Percentiles rank a stretch among this genome's conserved stretches.
phyloP scores from a whole-genome alignment of 2,329 filamentous ascomycete species.

The Fusarium newnesense region DNA sequence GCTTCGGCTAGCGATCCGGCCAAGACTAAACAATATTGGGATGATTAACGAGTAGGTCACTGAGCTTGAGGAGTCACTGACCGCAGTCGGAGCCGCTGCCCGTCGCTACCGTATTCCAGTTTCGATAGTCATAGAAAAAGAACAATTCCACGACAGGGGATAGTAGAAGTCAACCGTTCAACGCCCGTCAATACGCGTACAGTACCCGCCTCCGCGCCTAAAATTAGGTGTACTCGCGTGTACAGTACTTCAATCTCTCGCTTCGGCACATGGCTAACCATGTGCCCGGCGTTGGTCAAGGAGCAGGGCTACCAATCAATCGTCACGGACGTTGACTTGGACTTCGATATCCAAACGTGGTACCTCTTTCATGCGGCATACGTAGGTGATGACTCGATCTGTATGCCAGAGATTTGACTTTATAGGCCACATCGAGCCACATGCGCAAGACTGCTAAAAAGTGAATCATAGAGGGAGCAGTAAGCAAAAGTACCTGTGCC shows the following conservation, averaged over 20 bases:
- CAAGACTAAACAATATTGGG: conserved; percentile 22
- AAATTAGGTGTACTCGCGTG: conserved; percentile 9
- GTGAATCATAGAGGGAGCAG: background rate
- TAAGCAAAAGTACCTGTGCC: conserved; percentile 15
- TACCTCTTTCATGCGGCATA: background rate
- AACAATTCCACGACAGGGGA: conserved; percentile 46
- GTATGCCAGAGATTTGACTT: conserved; percentile 12
- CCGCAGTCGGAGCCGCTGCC: conserved; percentile 17
- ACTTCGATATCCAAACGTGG: conserved; percentile 4
- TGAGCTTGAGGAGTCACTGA: conserved; percentile 29
- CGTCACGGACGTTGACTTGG: conserved; percentile 16
- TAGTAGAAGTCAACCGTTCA: conserved; percentile 19
- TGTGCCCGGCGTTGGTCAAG: conserved; percentile 35
- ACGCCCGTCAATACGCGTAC: conserved; percentile 22
- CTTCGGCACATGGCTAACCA: conserved; percentile 37
- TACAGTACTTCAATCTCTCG: conserved; percentile 28
- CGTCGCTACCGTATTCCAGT: conserved; percentile 16
- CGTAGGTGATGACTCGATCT: conserved; percentile 8
- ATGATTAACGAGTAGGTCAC: conserved; percentile 14
- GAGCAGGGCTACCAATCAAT: conserved; percentile 36
- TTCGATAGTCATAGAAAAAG: conserved; percentile 40
- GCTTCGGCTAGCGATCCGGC: conserved; percentile 21
- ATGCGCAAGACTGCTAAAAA: conserved; percentile 1
- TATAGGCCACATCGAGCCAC: conserved; percentile 1
- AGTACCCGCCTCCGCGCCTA: conserved; percentile 11